These are phyloP conservation scores for Aegilops sharonensis DNA, from an alignment of 176 grass and related monocot genomes.

Conservation along the genomic window DNA sequence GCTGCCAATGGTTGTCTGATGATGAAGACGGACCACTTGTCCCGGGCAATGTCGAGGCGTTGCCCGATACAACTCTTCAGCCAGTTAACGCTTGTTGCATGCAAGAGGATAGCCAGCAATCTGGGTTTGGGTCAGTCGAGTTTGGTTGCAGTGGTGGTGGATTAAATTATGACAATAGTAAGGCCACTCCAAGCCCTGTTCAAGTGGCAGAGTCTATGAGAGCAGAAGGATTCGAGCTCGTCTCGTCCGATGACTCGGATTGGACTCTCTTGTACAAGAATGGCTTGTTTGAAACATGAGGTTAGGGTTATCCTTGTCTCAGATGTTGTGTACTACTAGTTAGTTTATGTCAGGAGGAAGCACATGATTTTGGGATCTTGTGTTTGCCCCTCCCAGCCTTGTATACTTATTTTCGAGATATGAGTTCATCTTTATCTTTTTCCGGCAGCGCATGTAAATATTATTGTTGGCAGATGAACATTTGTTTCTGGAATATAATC, in stretches of 20 bases:
- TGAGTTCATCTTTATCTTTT: slow-evolving; percentile 20
- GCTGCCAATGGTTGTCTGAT: slow-evolving; percentile 76
- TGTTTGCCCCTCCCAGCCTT: slow-evolving; percentile 20
- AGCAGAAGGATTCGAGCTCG: slow-evolving; percentile 63
- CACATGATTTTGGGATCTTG: not conserved
- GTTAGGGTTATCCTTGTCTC: slow-evolving; percentile 16
- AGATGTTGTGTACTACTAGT: slow-evolving; percentile 35
- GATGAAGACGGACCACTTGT: slow-evolving; percentile 51
- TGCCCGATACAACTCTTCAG: slow-evolving; percentile 19
- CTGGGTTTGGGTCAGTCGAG: slow-evolving; percentile 59
- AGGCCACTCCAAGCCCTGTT: not conserved
- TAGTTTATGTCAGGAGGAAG: slow-evolving; percentile 31
- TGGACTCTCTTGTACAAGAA: slow-evolving; percentile 88
- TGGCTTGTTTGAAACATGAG: slow-evolving; percentile 75
- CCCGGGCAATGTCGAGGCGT: not conserved
- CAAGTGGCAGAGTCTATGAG: slow-evolving; percentile 66
- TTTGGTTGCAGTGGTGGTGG: slow-evolving; percentile 28
- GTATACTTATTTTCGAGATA: slow-evolving; percentile 46
- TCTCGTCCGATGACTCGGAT: slow-evolving; percentile 72
- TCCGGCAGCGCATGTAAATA: slow-evolving; percentile 37
- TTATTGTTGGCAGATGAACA: slow-evolving; percentile 33
- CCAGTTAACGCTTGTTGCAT: slow-evolving; percentile 5
- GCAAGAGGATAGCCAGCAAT: slow-evolving; percentile 30
- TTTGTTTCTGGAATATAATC: slow-evolving; percentile 37
- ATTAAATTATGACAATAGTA: slow-evolving; percentile 16